These are phyloP conservation scores for Lecanicillium sp. DNA, from an alignment of 2,329 filamentous ascomycete genomes.

Conservation along the genomic window DNA sequence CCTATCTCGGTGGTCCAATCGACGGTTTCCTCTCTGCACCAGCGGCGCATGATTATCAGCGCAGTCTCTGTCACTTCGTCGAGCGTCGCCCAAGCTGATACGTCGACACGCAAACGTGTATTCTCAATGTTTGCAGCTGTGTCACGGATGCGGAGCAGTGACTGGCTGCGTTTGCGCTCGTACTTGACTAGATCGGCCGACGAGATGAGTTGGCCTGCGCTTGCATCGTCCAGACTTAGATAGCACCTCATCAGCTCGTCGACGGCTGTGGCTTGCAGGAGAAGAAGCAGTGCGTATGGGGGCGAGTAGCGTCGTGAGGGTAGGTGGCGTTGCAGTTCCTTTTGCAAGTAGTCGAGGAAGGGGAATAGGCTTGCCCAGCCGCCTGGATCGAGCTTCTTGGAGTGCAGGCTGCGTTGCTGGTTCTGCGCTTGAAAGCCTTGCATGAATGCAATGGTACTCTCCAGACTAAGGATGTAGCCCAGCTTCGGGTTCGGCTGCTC, in stretches of 20 bases:
- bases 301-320: slow-evolving; percentile 25
- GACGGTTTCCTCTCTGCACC: slow-evolving; percentile 36
- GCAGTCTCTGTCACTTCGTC: slow-evolving; percentile 33
- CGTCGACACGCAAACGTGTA: slow-evolving; percentile 19
- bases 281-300: slow-evolving; percentile 31
- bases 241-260: slow-evolving; percentile 37
- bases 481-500: slow-evolving; percentile 28
- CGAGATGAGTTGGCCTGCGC: slow-evolving; percentile 13
- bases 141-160: slow-evolving; percentile 23
- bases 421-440: slow-evolving; percentile 42
- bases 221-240: neutral
- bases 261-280: slow-evolving; percentile 34
- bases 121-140: slow-evolving; percentile 20
- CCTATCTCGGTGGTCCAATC: slow-evolving; percentile 34
- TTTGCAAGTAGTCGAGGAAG: slow-evolving; percentile 31
- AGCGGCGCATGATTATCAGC: slow-evolving; percentile 31
- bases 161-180: slow-evolving; percentile 18
- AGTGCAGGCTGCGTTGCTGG: slow-evolving; percentile 33
- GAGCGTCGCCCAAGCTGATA: slow-evolving; percentile 33
- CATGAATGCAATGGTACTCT: slow-evolving; percentile 45
- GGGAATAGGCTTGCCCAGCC: slow-evolving; percentile 38
- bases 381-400: slow-evolving; percentile 30
- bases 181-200: slow-evolving; percentile 15
- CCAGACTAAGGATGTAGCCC: slow-evolving; percentile 35
- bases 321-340: slow-evolving; percentile 26